Conservation (phyloP, 2,329 filamentous ascomycete genomes). For the Neopestalotiopsis rosae region DNA sequence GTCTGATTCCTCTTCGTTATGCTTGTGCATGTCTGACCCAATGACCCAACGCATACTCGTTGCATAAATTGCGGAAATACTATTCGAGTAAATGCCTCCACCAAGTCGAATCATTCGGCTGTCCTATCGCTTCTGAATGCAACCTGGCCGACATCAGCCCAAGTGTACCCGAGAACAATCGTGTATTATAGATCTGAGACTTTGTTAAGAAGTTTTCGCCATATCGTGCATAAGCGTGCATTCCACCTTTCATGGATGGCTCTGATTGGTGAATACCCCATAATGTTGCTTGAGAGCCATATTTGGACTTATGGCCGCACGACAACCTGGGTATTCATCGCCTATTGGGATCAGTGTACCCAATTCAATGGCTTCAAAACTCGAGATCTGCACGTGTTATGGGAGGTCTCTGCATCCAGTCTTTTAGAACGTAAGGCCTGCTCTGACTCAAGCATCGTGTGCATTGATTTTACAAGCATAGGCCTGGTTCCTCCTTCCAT, state of each 20-base stretch:
- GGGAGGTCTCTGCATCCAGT: no score
- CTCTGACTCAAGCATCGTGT: no score
- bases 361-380: no score
- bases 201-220: slow-evolving; percentile 6
- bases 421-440: no score
- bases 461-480: no score
- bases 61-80: not conserved
- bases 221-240: slow-evolving; percentile 3
- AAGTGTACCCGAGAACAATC: not conserved
- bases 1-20: not conserved
- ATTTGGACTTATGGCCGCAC: no score
- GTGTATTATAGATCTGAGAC: slow-evolving; percentile 6
- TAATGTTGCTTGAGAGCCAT: not conserved
- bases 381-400: no score
- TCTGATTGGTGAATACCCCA: slow-evolving; percentile 1
- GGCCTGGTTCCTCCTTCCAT: no score
- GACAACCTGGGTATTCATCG: no score
- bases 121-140: not conserved
- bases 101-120: not conserved
- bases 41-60: not conserved
- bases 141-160: not conserved
- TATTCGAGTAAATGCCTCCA: not conserved
- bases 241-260: not conserved
- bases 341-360: no score
- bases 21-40: not conserved